Conservation (phyloP, 2,329 filamentous ascomycete genomes). For the Trichoderma sp. region DNA sequence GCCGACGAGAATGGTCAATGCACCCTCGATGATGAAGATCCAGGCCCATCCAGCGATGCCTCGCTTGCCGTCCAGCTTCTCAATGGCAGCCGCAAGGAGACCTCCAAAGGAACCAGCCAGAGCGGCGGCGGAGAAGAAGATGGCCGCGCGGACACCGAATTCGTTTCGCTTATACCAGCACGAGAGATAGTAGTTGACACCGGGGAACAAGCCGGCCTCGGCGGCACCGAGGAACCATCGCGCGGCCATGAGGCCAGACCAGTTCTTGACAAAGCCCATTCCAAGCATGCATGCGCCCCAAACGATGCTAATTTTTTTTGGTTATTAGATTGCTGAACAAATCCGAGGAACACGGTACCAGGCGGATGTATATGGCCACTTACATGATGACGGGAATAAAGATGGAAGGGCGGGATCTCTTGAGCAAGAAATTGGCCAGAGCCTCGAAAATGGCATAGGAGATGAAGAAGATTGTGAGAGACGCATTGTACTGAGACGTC, state of each 20-base stretch:
- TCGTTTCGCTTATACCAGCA: conserved; percentile 82
- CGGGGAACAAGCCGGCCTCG: conserved; percentile 74
- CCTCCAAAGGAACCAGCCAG: conserved; percentile 76
- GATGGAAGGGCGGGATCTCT: conserved; percentile 68
- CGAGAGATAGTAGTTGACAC: conserved; percentile 75
- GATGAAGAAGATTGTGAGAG: conserved; percentile 81
- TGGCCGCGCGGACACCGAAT: conserved; percentile 74
- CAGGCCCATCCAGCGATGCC: conserved; percentile 58
- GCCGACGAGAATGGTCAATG: conserved; percentile 67
- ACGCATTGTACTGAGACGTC: conserved; percentile 66
- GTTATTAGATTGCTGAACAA: conserved; percentile 23
- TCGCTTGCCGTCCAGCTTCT: conserved; percentile 63
- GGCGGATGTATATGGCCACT: conserved; percentile 22
- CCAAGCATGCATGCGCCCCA: conserved; percentile 69
- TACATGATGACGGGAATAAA: conserved; percentile 83
- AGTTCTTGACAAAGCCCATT: conserved; percentile 65
- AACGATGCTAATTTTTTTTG: conserved; percentile 43
- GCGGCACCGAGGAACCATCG: conserved; percentile 70
- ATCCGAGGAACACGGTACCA: neutral
- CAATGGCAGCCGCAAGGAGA: conserved; percentile 68
- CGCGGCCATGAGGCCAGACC: conserved; percentile 62
- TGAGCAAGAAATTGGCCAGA: conserved; percentile 76
- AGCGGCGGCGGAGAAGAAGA: conserved; percentile 82
- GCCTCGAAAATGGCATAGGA: conserved; percentile 79
- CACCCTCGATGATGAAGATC: conserved; percentile 69